Evolutionary conservation across 805 yeast species (phyloP).

Genomic region (Pichia pseudocactophila): DNA sequence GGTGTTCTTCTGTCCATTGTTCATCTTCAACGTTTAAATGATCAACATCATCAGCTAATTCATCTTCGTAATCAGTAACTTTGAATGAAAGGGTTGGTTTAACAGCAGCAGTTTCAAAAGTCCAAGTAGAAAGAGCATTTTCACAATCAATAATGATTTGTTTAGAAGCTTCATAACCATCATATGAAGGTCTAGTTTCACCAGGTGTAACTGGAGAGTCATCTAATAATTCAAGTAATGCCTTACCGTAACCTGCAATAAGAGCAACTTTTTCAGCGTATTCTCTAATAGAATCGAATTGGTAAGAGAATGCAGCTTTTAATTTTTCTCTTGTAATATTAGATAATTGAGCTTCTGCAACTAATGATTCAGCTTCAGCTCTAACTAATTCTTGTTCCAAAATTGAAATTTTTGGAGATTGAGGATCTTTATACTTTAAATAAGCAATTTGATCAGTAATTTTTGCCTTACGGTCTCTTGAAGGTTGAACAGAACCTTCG

Average conservation of each 20-base stretch:
- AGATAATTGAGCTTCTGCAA: slow-evolving; percentile 86
- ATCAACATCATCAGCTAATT: slow-evolving; percentile 38
- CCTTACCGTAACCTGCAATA: slow-evolving; percentile 87
- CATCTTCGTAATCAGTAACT: slow-evolving; percentile 37
- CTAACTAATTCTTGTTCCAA: slow-evolving; percentile 85
- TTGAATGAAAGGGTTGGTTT: slow-evolving; percentile 71
- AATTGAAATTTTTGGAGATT: slow-evolving; percentile 69
- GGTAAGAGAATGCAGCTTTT: slow-evolving; percentile 76
- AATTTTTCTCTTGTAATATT: slow-evolving; percentile 83
- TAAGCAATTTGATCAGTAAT: slow-evolving; percentile 80
- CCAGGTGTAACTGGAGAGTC: slow-evolving; percentile 86
- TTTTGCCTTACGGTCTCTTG: slow-evolving; percentile 78
- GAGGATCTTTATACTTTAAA: slow-evolving; percentile 78
- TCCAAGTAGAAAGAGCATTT: slow-evolving; percentile 76
- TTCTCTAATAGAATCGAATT: slow-evolving; percentile 79
- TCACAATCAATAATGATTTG: slow-evolving; percentile 83
- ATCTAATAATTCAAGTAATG: slow-evolving; percentile 71
- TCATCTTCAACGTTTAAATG: slow-evolving; percentile 42
- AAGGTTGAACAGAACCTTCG: slow-evolving; percentile 81
- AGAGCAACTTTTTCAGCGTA: slow-evolving; percentile 78
- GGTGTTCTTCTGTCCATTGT: slow-evolving; percentile 32
- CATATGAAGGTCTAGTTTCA: slow-evolving; percentile 84
- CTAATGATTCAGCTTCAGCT: slow-evolving; percentile 86
- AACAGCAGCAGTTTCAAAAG: slow-evolving; percentile 73
- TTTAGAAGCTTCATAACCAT: slow-evolving; percentile 82